Conservation (phyloP, 208 protist species). For the Herpetomonas muscarum region DNA sequence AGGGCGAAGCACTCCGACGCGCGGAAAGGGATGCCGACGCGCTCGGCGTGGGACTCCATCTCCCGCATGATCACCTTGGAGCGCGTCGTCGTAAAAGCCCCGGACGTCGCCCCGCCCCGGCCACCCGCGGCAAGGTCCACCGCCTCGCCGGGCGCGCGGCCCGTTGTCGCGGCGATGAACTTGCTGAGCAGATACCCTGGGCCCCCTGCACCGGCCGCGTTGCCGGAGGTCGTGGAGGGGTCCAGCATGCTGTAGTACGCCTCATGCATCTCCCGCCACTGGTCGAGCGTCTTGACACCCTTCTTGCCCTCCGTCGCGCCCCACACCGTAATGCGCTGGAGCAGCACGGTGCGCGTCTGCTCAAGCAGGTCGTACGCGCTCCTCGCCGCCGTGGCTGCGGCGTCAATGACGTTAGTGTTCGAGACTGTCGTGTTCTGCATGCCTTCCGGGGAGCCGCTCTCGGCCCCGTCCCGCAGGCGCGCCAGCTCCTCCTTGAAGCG, state of each 20-base stretch:
- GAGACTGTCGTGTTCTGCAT: not conserved
- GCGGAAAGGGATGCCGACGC: conserved; percentile 25
- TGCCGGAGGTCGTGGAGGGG: not conserved
- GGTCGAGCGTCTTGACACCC: not conserved
- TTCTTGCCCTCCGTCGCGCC: conserved; percentile 26
- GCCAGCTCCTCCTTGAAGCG: conserved; percentile 17
- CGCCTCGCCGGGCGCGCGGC: not conserved
- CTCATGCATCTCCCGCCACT: not conserved
- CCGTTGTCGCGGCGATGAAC: not conserved
- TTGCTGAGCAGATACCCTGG: not conserved
- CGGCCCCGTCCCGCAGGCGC: not conserved
- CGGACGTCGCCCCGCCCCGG: no score
- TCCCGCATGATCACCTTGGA: not conserved
- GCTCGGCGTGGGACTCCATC: not conserved
- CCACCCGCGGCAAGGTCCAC: no score
- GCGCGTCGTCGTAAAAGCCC: no score
- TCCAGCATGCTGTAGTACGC: not conserved
- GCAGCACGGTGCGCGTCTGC: conserved; percentile 37
- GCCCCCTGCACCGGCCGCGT: not conserved
- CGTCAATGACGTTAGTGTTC: not conserved
- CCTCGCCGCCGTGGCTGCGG: not conserved
- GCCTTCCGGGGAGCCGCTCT: no score
- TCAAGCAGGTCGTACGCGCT: conserved; percentile 8
- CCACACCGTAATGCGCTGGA: conserved; percentile 51
- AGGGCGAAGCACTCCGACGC: conserved; percentile 40